Base-by-base conservation (phyloP, 805 yeast genomes). In the Yarrowia hollandica region DNA sequence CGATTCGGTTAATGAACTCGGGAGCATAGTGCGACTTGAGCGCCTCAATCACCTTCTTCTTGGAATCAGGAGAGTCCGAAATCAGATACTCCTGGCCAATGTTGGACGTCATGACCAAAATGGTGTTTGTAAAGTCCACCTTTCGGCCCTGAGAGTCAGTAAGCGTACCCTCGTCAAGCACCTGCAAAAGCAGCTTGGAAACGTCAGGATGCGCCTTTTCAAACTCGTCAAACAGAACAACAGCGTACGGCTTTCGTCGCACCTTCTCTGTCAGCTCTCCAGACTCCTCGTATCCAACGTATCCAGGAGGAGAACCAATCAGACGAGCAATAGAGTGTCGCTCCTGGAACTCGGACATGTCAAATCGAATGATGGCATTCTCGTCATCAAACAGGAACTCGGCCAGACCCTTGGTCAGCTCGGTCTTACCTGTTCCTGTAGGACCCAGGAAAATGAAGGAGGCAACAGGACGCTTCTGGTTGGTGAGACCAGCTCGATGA, bases 401-500 rank as follows among this genome's bases (percentile, higher is more conserved):
- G 1, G 98, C 96, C 60, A 92, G 79, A 0, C 95, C 85, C 71
- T 94, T 92, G 7, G 97, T 91, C 56, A 94, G 79, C 72, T 94
- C 98, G 0, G 99, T 94, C 73, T 92, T 92, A 75, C 99, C 99
- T 0, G 98, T 92, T 75, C 99, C 99, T 0, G 99, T 94, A 58
- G 99, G 98, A 19, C 99, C 99, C 64, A 94, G 77, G 73, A 94
- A 94, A 86, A 92, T 86, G 72, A 94, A 94, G 59, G 96, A 87
- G 1, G 97, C 98, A 66, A 92, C 91, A 6, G 99, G 99, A 62
- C 97, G 81, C 72, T 88, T 88, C 63, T 90, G 96, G 71, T 88
- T 87, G 9, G 98, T 92, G 61, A 92, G 80, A 0, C 99, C 99
- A 0, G 99, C 99, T 68, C 99, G 82, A 71, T 94, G 99, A 61